Evolutionary conservation across 257 asterid genomes (phyloP), one percentile per base, ranked within the genome.

Genomic region (Catharanthus roseus): DNA sequence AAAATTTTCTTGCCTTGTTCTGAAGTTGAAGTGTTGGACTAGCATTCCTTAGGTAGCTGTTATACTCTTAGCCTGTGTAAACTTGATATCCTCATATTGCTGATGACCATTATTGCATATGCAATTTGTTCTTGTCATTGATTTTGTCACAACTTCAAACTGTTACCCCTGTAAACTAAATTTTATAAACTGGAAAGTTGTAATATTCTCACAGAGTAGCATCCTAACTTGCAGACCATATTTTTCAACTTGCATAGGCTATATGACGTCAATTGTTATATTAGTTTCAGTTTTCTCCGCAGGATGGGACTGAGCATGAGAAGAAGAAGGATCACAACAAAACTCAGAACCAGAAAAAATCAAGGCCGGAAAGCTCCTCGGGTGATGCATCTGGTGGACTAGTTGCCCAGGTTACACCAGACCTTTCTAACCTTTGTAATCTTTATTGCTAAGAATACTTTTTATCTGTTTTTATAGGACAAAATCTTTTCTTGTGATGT

Each of bases 361-460:
- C 88, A 61, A 80, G 78, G 74, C 60, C 79, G 6, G 79, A 81
- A 65, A 79, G 85, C 82, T 76, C 87, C 38, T 86, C 89, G 41
- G 77, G 81, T 69, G 85, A 76, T 77, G 83, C 89, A 16, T 74
- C 80, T 50, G 74, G 82, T 76, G 90, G 89, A 73, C 77, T 79
- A 73, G 23, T 86, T 74, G 89, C 85, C 73, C 95, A 90, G 96
- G 98, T 87, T 55, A 68, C n/a, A 11, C 44, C 9, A 28, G 42
- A 41, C 56, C 57, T 34, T 33, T 63, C 44, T 45, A 26, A 50
- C 23, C 4, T 66, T n/a, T 53, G 62, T 36, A 9, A 3, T 18
- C 45, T 67, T 23, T 28, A 21, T 23, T 19, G 3, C 13, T 47
- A 67, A 26, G 18, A 12, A 54, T 39, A 5, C 42, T 13, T 11